phyloP scores from a whole-genome alignment of 148 eudicot species.

The Arctostaphylos glauca region DNA sequence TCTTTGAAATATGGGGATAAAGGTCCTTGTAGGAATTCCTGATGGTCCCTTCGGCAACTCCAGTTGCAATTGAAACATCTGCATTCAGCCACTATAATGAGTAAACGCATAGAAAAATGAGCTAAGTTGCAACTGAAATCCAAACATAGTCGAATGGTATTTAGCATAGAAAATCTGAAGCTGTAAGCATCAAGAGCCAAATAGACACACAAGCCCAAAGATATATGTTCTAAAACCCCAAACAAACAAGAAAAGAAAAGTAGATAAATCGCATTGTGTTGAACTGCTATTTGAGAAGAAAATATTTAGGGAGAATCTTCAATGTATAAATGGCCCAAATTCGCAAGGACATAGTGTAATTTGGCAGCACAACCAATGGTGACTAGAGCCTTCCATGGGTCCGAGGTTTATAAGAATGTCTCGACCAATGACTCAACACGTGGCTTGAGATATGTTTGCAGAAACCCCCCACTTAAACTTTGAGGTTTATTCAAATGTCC shows the following conservation, averaged over 20 bases:
- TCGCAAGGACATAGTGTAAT: neutral
- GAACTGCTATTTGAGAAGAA: neutral
- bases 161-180: neutral
- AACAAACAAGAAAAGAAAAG: neutral
- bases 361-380: neutral
- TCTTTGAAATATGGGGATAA: conserved; percentile 66
- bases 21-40: conserved; percentile 85
- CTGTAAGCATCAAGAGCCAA: neutral
- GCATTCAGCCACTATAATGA: conserved; percentile 12
- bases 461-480: neutral
- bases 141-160: neutral
- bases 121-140: neutral
- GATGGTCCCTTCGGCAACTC: conserved; percentile 95
- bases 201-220: neutral
- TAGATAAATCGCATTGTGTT: neutral
- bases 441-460: too few relatives aligned
- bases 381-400: neutral
- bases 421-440: neutral
- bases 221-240: neutral
- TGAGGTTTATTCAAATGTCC: neutral
- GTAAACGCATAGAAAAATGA: neutral
- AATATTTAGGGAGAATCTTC: neutral
- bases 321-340: neutral
- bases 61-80: conserved; percentile 85
- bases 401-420: neutral